Evolutionary conservation across 148 eudicot genomes (phyloP).

Genomic region (Limonium bicolor): DNA sequence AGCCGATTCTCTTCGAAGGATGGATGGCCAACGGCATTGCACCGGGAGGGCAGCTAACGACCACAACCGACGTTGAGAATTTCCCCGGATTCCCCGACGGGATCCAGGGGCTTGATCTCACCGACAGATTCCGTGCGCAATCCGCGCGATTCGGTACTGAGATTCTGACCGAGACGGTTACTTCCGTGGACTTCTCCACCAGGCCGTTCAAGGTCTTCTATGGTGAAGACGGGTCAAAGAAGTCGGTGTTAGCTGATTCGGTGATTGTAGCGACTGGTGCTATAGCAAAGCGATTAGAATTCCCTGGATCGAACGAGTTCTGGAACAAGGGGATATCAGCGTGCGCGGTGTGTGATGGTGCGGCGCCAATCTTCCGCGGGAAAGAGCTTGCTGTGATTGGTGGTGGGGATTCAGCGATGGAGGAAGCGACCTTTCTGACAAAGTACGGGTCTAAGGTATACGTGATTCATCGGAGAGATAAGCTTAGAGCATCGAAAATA

Average conservation of each 20-base stretch:
- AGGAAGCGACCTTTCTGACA: conserved; percentile 43
- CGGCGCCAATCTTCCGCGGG: conserved; percentile 39
- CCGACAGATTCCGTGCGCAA: conserved; percentile 39
- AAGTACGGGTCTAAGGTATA: conserved; percentile 49
- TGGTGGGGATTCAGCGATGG: conserved; percentile 66
- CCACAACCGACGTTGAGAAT: conserved; percentile 83
- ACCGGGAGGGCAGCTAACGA: conserved; percentile 88
- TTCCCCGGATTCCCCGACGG: conserved; percentile 83
- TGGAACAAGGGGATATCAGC: conserved; percentile 69
- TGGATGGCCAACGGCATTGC: conserved; percentile 92
- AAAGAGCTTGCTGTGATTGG: conserved; percentile 53
- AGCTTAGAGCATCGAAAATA: conserved; percentile 51
- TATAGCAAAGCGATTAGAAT: conserved; percentile 43
- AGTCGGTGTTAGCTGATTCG: conserved; percentile 41
- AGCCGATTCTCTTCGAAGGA: conserved; percentile 73
- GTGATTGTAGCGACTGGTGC: conserved; percentile 69
- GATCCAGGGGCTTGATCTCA: conserved; percentile 38
- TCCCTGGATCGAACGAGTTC: conserved; percentile 52
- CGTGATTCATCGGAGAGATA: conserved; percentile 39
- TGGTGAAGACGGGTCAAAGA: too few relatives aligned
- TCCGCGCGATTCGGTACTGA: conserved; percentile 40
- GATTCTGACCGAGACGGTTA: conserved; percentile 54
- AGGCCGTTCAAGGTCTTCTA: conserved; percentile 35
- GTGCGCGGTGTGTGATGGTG: conserved; percentile 61
- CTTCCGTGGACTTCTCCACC: conserved; percentile 31